These are phyloP conservation scores for Torulaspora indica DNA, from an alignment of 805 yeast species.

Conservation along the genomic window DNA sequence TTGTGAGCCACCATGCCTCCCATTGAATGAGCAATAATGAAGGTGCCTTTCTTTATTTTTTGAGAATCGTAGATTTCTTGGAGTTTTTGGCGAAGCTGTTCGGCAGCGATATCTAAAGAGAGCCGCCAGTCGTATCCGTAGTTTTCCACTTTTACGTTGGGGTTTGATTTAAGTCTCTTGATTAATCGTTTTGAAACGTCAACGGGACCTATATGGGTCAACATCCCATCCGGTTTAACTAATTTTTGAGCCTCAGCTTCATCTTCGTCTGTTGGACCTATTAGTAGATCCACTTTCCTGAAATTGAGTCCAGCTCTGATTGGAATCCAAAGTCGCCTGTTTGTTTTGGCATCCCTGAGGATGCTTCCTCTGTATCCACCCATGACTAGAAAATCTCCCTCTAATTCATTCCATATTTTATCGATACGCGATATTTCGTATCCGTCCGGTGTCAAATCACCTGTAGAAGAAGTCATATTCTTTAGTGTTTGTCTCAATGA, in stretches of 20 bases:
- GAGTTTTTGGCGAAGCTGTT: conserved; percentile 48
- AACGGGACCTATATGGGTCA: conserved; percentile 81
- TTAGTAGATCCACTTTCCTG: conserved; percentile 58
- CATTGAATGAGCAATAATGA: conserved; percentile 88
- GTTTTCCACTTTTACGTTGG: conserved; percentile 57
- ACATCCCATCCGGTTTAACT: conserved; percentile 69
- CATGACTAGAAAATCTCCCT: conserved; percentile 73
- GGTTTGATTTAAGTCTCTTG: conserved; percentile 48
- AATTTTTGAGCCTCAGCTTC: conserved; percentile 51
- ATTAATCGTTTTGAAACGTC: conserved; percentile 66
- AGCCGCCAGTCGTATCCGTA: conserved; percentile 96
- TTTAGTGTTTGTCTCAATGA: conserved; percentile 25
- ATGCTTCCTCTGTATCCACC: conserved; percentile 90
- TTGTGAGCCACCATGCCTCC: conserved; percentile 86
- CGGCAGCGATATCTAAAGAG: conserved; percentile 52
- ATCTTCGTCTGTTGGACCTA: conserved; percentile 71
- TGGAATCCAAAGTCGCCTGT: conserved; percentile 79
- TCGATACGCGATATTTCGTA: conserved; percentile 31
- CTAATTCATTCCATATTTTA: conserved; percentile 52
- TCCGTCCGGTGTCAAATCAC: conserved; percentile 26
- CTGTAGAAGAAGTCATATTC: conserved; percentile 22
- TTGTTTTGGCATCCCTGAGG: conserved; percentile 58
- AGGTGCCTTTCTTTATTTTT: conserved; percentile 49
- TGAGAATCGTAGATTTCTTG: conserved; percentile 38
- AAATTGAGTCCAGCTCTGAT: conserved; percentile 77